These are phyloP conservation scores for Chlorella sp. DNA, from an alignment of 139 green algal species.

Conservation along the genomic window DNA sequence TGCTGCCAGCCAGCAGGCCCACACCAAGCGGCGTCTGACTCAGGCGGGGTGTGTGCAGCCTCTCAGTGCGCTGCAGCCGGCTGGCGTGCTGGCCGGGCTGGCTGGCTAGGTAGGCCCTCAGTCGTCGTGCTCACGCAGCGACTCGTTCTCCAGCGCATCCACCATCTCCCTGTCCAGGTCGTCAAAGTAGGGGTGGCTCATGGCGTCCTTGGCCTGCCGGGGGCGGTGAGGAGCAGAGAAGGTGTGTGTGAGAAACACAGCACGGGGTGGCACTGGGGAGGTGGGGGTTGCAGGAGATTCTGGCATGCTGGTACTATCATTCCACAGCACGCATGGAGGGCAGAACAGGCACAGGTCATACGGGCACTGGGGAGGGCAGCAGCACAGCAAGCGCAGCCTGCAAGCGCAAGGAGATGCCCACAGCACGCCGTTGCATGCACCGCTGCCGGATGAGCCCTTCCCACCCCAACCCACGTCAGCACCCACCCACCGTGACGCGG, in stretches of 20 bases:
- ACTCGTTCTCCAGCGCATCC: conserved; percentile 18
- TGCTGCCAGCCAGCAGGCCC: background rate
- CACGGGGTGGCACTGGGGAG: background rate
- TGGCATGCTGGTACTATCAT: too few species aligned
- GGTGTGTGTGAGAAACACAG: background rate
- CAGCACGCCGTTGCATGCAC: background rate
- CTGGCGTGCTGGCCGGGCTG: background rate
- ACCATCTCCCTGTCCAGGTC: conserved; percentile 59
- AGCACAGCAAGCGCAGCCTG: too few species aligned
- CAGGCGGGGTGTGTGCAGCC: background rate
- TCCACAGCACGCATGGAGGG: too few species aligned
- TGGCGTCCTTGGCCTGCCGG: conserved; percentile 90
- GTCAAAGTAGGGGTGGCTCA: conserved; percentile 97
- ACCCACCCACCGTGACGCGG: conserved; percentile 70
- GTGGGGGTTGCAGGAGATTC: background rate
- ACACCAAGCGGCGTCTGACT: background rate
- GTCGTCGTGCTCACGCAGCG: background rate
- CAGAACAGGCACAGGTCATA: too few species aligned
- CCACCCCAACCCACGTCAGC: background rate
- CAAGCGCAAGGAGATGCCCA: too few species aligned
- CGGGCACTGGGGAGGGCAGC: too few species aligned
- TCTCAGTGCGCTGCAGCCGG: too few species aligned
- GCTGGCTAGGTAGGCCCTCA: background rate
- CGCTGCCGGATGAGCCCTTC: background rate
- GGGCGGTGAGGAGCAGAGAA: background rate